phyloP scores from a whole-genome alignment of 352 stramenopile species.

The Elongisporangium senticosum region DNA sequence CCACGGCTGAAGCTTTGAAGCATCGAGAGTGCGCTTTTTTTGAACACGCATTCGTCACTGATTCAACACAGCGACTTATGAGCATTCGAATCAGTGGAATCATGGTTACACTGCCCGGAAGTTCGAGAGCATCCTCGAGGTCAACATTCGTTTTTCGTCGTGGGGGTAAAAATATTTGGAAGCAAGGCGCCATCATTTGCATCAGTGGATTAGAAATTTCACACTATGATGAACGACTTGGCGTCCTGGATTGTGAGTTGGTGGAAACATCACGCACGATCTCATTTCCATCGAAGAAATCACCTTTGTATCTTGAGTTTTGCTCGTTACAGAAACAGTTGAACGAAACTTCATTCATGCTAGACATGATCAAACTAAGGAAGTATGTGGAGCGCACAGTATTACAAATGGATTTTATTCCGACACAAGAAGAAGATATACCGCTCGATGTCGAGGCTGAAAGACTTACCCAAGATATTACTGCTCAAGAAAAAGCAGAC shows the following conservation, averaged over 20 bases:
- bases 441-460: constrained; percentile 28
- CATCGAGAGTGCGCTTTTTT: constrained; percentile 13
- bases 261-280: constrained; percentile 50
- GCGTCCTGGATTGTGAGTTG: constrained; percentile 46
- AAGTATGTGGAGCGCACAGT: constrained; percentile 45
- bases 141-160: constrained; percentile 35
- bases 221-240: constrained; percentile 53
- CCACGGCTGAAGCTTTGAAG: not conserved
- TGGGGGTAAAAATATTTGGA: constrained; percentile 43
- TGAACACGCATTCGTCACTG: constrained; percentile 57
- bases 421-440: constrained; percentile 26
- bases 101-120: constrained; percentile 14
- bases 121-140: constrained; percentile 10
- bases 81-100: constrained; percentile 41
- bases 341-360: constrained; percentile 12
- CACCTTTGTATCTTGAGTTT: constrained; percentile 30
- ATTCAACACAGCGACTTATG: constrained; percentile 42
- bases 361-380: constrained; percentile 22
- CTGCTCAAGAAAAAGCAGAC: constrained; percentile 21
- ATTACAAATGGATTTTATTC: constrained; percentile 29
- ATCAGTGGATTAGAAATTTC: constrained; percentile 55
- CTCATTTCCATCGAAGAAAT: constrained; percentile 59
- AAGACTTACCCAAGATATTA: constrained; percentile 45
- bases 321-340: constrained; percentile 13
- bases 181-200: constrained; percentile 44